Percentiles rank a stretch among this genome's conserved stretches.
Evolutionary conservation across 2,329 filamentous ascomycete genomes (phyloP).

Genomic region (Penicillium freii): DNA sequence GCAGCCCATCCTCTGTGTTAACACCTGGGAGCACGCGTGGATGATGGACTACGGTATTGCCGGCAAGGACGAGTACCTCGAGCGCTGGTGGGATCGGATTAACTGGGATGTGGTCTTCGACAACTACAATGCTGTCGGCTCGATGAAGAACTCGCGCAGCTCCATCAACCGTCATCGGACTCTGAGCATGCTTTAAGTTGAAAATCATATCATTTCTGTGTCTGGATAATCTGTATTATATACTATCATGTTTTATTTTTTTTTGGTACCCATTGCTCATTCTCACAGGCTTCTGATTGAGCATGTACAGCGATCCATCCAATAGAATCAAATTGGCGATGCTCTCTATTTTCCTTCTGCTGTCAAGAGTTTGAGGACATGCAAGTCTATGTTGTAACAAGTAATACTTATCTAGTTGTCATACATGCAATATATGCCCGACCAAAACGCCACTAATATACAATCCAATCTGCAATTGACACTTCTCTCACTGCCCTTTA

Average conservation of each 20-base stretch:
- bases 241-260: slow-evolving; percentile 24
- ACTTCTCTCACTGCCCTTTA: slow-evolving; percentile 8
- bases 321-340: slow-evolving; percentile 17
- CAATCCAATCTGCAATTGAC: slow-evolving; percentile 1
- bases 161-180: slow-evolving; percentile 23
- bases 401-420: not conserved
- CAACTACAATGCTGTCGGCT: slow-evolving; percentile 39
- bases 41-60: slow-evolving; percentile 74
- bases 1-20: slow-evolving; percentile 81
- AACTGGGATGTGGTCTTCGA: slow-evolving; percentile 75
- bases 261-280: slow-evolving; percentile 4
- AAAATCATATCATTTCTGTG: slow-evolving; percentile 17
- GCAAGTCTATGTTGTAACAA: not conserved
- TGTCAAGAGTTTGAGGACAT: not conserved
- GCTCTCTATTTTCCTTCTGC: not conserved
- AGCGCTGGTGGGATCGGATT: slow-evolving; percentile 82
- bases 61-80: slow-evolving; percentile 73
- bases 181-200: slow-evolving; percentile 27
- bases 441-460: slow-evolving; percentile 13
- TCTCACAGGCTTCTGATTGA: slow-evolving; percentile 8
- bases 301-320: slow-evolving; percentile 21
- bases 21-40: slow-evolving; percentile 95
- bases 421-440: not conserved
- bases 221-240: slow-evolving; percentile 29
- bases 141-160: slow-evolving; percentile 24